Conservation (phyloP, 352 stramenopile genomes). For the Phytophthora syringae region DNA sequence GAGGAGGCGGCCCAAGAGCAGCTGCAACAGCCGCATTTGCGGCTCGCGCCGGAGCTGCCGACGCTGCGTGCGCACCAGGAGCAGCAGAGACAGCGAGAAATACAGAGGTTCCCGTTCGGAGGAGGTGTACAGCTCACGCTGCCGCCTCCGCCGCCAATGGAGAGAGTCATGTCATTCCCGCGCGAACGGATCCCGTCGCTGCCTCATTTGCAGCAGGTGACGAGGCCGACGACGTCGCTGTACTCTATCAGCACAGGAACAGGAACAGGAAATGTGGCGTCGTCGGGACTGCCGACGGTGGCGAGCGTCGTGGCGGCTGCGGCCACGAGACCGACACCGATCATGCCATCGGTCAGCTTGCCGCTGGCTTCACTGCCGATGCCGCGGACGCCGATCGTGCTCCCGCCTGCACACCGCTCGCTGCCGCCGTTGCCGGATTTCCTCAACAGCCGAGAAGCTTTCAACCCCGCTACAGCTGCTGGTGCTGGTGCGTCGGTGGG, state of each 20-base stretch:
- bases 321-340: constrained; percentile 31
- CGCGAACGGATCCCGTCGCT: constrained; percentile 41
- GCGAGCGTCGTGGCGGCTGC: constrained; percentile 26
- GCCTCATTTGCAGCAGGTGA: constrained; percentile 58
- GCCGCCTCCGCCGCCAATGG: constrained; percentile 34
- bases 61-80: constrained; percentile 34
- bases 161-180: no score
- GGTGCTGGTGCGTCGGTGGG: constrained; percentile 4
- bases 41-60: constrained; percentile 32
- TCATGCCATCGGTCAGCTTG: constrained; percentile 40
- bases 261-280: constrained; percentile 5
- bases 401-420: constrained; percentile 56
- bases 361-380: constrained; percentile 34
- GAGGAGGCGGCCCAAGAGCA: constrained; percentile 4
- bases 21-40: constrained; percentile 23
- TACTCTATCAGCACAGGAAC: constrained; percentile 27
- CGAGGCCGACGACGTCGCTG: constrained; percentile 44
- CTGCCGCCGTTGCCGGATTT: constrained; percentile 71
- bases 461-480: constrained; percentile 46
- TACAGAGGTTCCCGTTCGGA: constrained; percentile 33
- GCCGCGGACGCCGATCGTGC: constrained; percentile 58
- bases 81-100: constrained; percentile 29
- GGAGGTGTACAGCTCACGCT: constrained; percentile 46
- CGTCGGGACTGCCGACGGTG: constrained; percentile 31
- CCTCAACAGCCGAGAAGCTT: constrained; percentile 65